phyloP scores from a whole-genome alignment of 2,329 filamentous ascomycete species.

The Aspergillus transmontanensis region DNA sequence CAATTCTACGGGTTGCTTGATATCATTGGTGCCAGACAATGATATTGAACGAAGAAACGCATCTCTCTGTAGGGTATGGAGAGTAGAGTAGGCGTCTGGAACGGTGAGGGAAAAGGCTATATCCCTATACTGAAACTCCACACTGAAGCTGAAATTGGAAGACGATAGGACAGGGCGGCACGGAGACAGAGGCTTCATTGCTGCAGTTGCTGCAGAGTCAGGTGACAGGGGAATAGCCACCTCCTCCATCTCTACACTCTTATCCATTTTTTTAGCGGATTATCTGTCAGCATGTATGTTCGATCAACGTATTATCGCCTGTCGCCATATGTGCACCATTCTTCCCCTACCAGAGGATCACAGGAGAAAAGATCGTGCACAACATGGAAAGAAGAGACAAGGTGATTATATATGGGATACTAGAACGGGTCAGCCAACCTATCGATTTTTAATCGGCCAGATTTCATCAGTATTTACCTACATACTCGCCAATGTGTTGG shows the following conservation, averaged over 20 bases:
- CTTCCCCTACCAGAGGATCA: not conserved
- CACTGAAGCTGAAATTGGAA: not conserved
- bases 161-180: not conserved
- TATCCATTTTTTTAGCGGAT: not conserved
- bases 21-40: not conserved
- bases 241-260: not conserved
- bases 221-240: not conserved
- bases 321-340: not conserved
- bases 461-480: too few relatives aligned
- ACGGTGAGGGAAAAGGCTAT: slow-evolving; percentile 9
- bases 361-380: not conserved
- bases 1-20: slow-evolving; percentile 1
- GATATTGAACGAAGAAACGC: slow-evolving; percentile 10
- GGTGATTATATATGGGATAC: not conserved
- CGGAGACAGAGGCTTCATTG: slow-evolving; percentile 4
- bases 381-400: not conserved
- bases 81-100: not conserved
- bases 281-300: not conserved
- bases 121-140: slow-evolving; percentile 7
- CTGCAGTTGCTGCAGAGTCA: slow-evolving; percentile 7
- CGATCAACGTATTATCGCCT: too few relatives aligned
- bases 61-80: slow-evolving; percentile 11
- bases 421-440: not conserved
- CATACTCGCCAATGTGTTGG: not conserved
- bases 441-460: not conserved